Evolutionary conservation across 2,329 filamentous ascomycete species (phyloP).

Genomic region (Fusarium pseudograminearum): DNA sequence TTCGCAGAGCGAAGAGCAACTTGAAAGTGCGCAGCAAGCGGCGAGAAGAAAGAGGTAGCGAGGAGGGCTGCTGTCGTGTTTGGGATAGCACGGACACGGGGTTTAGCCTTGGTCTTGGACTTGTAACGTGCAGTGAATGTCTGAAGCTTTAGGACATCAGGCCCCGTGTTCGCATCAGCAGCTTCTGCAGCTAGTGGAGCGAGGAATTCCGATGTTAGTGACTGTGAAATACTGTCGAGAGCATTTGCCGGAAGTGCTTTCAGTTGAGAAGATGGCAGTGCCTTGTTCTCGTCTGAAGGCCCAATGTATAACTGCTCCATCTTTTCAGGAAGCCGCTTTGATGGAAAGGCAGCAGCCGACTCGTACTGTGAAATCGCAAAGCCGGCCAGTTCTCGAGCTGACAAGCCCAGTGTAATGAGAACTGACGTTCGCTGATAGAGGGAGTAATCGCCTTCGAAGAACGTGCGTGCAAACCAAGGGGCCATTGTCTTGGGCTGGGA

Average conservation of each 20-base stretch:
- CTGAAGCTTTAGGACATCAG: constrained; percentile 86
- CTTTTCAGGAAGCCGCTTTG: constrained; percentile 79
- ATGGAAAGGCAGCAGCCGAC: constrained; percentile 74
- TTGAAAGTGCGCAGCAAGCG: constrained; percentile 84
- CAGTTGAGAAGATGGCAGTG: constrained; percentile 53
- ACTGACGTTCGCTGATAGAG: constrained; percentile 85
- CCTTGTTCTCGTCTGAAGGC: constrained; percentile 44
- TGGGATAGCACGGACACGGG: constrained; percentile 68
- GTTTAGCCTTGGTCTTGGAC: constrained; percentile 51
- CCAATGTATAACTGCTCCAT: constrained; percentile 78
- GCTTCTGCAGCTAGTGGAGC: constrained; percentile 84
- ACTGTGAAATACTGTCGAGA: constrained; percentile 75
- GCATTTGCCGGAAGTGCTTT: constrained; percentile 68
- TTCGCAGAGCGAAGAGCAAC: constrained; percentile 67
- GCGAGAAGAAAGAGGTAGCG: constrained; percentile 84
- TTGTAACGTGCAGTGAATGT: constrained; percentile 78
- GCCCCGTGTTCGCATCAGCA: constrained; percentile 82
- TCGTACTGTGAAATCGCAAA: constrained; percentile 70
- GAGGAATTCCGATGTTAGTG: constrained; percentile 78
- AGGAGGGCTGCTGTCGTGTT: constrained; percentile 85
- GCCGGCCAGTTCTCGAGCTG: constrained; percentile 86
- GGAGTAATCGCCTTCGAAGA: constrained; percentile 93
- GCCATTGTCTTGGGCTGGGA: constrained; percentile 82
- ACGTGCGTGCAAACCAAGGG: constrained; percentile 84
- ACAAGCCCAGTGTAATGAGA: constrained; percentile 83